phyloP scores from a whole-genome alignment of 2,329 filamentous ascomycete genomes.

The Alternaria novae-zelandiae region DNA sequence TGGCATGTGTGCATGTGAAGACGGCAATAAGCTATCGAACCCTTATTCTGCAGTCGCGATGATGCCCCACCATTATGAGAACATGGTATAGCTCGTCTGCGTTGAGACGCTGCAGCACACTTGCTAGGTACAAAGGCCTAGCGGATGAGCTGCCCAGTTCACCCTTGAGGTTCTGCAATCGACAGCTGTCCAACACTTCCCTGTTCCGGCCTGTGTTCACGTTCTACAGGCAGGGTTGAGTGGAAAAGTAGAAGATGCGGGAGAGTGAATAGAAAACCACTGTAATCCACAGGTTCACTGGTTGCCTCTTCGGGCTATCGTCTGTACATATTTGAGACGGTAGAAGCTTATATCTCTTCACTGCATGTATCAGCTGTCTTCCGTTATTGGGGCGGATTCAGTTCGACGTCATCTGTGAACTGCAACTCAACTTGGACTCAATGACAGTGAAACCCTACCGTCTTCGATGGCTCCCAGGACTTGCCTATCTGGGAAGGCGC shows the following conservation, averaged over 20 bases:
- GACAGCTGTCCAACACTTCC: neutral
- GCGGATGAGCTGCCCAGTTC: neutral
- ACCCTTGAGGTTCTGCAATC: neutral
- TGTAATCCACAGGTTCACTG: neutral
- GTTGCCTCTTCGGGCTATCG: neutral
- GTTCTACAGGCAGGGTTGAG: neutral
- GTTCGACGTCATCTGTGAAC: neutral
- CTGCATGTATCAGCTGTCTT: neutral
- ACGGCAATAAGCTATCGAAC: neutral
- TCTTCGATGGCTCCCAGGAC: neutral
- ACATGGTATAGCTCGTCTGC: neutral
- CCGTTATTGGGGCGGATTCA: neutral
- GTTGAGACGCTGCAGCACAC: neutral
- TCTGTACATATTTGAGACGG: neutral
- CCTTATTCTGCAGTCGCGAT: neutral
- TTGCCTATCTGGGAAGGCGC: neutral
- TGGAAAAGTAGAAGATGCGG: neutral
- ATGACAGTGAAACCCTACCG: neutral
- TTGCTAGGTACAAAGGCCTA: neutral
- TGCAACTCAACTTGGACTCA: neutral
- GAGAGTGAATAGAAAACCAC: neutral
- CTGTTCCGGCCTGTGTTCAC: neutral
- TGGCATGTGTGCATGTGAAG: constrained; percentile 15
- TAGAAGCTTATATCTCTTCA: neutral
- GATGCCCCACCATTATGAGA: neutral